Conservation (phyloP, 441 rosid species). For the Erysimum cheiri region DNA sequence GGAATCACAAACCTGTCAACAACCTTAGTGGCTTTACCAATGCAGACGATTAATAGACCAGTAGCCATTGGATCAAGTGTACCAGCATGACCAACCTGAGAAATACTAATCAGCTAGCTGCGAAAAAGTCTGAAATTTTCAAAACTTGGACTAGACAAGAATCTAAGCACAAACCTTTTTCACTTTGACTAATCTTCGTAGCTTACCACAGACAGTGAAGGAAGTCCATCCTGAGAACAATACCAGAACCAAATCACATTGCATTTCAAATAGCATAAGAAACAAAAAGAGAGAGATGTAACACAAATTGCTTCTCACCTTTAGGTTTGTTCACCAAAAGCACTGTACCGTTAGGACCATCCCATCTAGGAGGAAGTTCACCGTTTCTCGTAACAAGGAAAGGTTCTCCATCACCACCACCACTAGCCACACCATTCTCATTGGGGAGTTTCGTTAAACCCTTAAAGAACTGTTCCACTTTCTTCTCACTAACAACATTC, state of each 20-base stretch:
- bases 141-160: constrained; percentile 15
- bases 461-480: constrained; percentile 87
- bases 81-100: constrained; percentile 44
- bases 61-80: constrained; percentile 99
- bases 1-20: constrained; percentile 73
- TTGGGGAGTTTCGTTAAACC: constrained; percentile 73
- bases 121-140: not conserved
- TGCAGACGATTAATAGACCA: constrained; percentile 86
- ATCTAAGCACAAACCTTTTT: constrained; percentile 65
- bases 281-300: not conserved
- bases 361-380: constrained; percentile 92
- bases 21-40: constrained; percentile 90
- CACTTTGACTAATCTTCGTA: constrained; percentile 85
- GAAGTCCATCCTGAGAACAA: constrained; percentile 85
- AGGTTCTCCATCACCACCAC: constrained; percentile 62
- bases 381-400: constrained; percentile 74
- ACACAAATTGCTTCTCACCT: constrained; percentile 52
- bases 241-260: constrained; percentile 31
- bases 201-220: constrained; percentile 97
- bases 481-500: constrained; percentile 74
- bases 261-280: not conserved
- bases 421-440: constrained; percentile 54
- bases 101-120: constrained; percentile 30
- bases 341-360: constrained; percentile 81
- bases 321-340: constrained; percentile 92